Evolutionary conservation across 108 stramenopile species (phyloP), one percentile per base, ranked within the genome.

Genomic region (Skeletonema costatum): DNA sequence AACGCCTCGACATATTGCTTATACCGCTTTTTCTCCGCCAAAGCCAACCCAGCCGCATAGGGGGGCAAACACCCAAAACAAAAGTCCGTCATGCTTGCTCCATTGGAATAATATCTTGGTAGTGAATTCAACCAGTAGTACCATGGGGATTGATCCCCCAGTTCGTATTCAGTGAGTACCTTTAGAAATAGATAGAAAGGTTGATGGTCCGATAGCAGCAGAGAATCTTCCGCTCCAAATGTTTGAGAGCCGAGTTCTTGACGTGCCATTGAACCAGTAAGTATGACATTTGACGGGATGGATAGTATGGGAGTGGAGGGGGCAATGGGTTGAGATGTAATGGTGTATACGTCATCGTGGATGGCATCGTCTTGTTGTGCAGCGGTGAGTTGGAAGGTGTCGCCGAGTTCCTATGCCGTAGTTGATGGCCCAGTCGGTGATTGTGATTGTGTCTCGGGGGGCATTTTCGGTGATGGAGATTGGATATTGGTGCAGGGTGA

Each of bases 51-150:
- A 21, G 60, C 74, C 6, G 68, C 74, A 60, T 70, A 66, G n/a
- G 79, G 79, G 12, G 79, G 79, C 44, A 80, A 48, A 59, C 74
- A 80, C 19, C 61, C 67, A 36, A 75, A 80, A 29, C 79, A 80
- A 64, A 80, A 80, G 19, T 64, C 64, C 2, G 73, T 75, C 79
- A 80, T 80, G 31, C 42, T 51, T 19, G 74, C 70, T 17, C 74
- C 79, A 50, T 74, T 72, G 13, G 68, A 69, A 32, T 69, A 75
- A 33, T 80, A 75, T 35, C 79, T 5, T n/a, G 79, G 79, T 14
- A 80, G 36, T 14, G 79, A 69, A 33, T 75, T 48, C 8, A 80
- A 32, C 21, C 32, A 71, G 35, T 66, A 66, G n/a, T 64, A 71
- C 62, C 70, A 76, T 2, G 75, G 75, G 11, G 61, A 72, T 29